Conservation (phyloP, 2,329 filamentous ascomycete genomes). For the Furcasterigmium sp. region DNA sequence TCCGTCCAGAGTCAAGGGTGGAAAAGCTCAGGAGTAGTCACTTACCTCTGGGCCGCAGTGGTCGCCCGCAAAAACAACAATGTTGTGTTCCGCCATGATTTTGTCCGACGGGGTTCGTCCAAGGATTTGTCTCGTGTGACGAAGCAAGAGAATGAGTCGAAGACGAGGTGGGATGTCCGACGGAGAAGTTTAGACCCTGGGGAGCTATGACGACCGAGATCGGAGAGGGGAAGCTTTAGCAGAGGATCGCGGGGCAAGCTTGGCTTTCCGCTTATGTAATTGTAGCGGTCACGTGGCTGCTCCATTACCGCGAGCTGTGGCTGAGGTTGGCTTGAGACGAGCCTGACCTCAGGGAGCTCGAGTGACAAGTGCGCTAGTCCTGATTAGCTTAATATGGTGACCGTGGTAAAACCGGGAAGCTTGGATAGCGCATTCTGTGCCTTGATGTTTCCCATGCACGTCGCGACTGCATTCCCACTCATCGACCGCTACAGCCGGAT, state of each 20-base stretch:
- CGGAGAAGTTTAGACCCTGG: background rate
- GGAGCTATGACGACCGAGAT: background rate
- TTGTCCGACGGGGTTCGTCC: background rate
- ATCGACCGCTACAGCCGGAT: no score
- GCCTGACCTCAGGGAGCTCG: background rate
- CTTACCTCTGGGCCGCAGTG: constrained; percentile 85
- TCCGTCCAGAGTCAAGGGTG: no score
- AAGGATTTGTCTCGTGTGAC: background rate
- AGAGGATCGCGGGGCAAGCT: background rate
- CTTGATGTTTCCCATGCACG: no score
- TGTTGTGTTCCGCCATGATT: constrained; percentile 60
- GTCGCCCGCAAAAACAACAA: constrained; percentile 79
- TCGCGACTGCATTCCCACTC: no score
- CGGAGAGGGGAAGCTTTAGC: background rate
- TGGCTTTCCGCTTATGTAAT: background rate
- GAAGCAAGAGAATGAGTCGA: background rate
- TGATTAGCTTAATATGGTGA: background rate
- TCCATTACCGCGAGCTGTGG: background rate
- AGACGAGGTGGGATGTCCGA: background rate
- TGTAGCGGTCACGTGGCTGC: background rate
- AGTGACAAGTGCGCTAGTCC: background rate
- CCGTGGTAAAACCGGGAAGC: background rate
- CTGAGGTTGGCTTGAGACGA: no score
- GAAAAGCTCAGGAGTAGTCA: no score
- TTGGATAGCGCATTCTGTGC: no score